Evolutionary conservation across 164 flowering plant species (phyloP), one percentile per base, ranked within the genome.

Genomic region (Sextonia rubra): DNA sequence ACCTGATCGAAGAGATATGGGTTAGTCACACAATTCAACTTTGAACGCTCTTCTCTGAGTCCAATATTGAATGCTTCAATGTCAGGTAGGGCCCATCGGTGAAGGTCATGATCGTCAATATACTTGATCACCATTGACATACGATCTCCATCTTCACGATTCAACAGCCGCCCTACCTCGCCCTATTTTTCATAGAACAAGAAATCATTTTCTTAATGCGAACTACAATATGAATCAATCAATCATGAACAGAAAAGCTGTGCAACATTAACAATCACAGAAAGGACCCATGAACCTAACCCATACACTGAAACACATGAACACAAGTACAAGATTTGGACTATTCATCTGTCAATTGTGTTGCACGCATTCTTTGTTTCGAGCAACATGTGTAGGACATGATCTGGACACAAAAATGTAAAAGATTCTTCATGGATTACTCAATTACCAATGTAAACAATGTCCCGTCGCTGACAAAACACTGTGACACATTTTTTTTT

Each of bases 1-100:
- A 94, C 99, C 99, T 95, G 90, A 30, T 95, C 87, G 82, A 77
- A 93, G 81, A 95, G 69, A 76, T 78, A 81, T 17, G 94, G 89
- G 83, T 93, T 91, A 61, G 87, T 91, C 69, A 95, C 73, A 78
- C 90, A 88, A 71, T 93, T 95, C 77, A 95, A 74, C 78, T 85
- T 86, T 11, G 87, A 77, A 26, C 87, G 88, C 89, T 85, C 85
- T 73, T 82, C 85, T 47, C 69, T 52, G 7, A 95, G 79, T 71
- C 96, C 97, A 70, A 86, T 75, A 49, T 79, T 80, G 75, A 95
- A 90, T 47, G 85, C 87, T 77, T 71, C 84, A 20, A 77, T 79
- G 58, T 89, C 86, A 9, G 89, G 89, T 61, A 93, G 75, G 32
- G 73, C 87, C 91, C 89, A 86, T 49, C 73, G 78, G 2, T 85